A percentile compares a stretch with the other conserved stretches of the same genome.
Conservation (phyloP, 2,329 filamentous ascomycete genomes). For the Hypoxylon sp. region DNA sequence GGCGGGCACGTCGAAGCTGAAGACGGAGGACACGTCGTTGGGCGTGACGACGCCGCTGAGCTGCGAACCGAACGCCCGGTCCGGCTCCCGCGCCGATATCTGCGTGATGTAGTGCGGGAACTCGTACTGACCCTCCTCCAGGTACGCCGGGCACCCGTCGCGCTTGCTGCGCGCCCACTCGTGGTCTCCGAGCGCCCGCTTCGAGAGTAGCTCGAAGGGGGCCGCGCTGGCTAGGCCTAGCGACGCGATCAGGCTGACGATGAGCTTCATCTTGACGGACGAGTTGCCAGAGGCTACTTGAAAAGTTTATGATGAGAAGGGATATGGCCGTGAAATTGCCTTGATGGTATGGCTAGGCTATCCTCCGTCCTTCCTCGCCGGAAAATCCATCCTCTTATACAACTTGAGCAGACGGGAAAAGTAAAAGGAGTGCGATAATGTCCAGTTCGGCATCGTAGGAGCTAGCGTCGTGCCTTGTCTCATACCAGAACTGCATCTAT, state of each 20-base stretch:
- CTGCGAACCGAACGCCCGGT: conserved; percentile 49
- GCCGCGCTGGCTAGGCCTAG: conserved; percentile 29
- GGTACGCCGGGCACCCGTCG: conserved; percentile 42
- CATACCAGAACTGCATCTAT: neutral
- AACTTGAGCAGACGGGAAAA: neutral
- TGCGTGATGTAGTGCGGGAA: conserved; percentile 47
- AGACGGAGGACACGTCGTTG: conserved; percentile 48
- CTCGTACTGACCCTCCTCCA: conserved; percentile 42
- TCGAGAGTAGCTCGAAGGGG: conserved; percentile 41
- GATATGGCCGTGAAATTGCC: neutral
- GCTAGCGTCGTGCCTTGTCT: neutral
- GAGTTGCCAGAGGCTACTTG: neutral
- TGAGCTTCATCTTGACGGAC: conserved; percentile 13
- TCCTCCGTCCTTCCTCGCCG: neutral
- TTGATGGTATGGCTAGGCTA: neutral
- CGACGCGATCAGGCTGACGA: conserved; percentile 5
- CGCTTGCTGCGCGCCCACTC: conserved; percentile 34
- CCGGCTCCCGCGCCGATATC: conserved; percentile 45
- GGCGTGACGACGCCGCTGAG: conserved; percentile 51
- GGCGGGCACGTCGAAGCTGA: conserved; percentile 56
- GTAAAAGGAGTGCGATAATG: neutral
- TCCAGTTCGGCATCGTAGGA: neutral
- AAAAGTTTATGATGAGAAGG: neutral
- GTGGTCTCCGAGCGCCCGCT: conserved; percentile 38
- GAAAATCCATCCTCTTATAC: conserved; percentile 11